Evolutionary conservation across 805 yeast genomes (phyloP).

Genomic region (Schwanniomyces yamadae): DNA sequence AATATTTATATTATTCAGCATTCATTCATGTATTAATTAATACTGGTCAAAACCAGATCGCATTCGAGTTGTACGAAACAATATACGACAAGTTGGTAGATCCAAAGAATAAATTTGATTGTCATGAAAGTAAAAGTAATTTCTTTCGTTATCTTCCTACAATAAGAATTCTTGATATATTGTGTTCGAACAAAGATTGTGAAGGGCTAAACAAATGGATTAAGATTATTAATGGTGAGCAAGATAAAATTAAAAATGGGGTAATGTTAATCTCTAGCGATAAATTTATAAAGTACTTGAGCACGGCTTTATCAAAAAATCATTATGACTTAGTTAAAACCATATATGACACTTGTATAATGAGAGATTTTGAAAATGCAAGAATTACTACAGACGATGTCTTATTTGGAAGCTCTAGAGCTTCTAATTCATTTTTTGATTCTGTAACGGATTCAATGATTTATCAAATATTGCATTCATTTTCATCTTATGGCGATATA

Average conservation of each 20-base stretch:
- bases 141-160: conserved; percentile 16
- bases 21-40: conserved; percentile 22
- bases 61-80: conserved; percentile 17
- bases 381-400: conserved; percentile 24
- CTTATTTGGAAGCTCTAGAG: conserved; percentile 14
- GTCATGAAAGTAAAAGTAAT: not conserved
- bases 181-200: conserved; percentile 21
- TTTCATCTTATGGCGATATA: conserved; percentile 39
- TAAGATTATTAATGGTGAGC: conserved; percentile 7
- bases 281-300: conserved; percentile 24
- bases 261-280: conserved; percentile 5
- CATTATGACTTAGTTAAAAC: conserved; percentile 27
- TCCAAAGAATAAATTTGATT: not conserved
- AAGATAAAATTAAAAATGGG: not conserved
- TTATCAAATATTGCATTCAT: conserved; percentile 26
- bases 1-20: conserved; percentile 20
- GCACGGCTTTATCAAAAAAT: conserved; percentile 21
- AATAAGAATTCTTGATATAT: conserved; percentile 12
- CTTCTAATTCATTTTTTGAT: conserved; percentile 8
- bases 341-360: conserved; percentile 28
- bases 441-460: conserved; percentile 24
- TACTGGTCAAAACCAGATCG: conserved; percentile 21
- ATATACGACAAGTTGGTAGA: conserved; percentile 3
- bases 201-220: conserved; percentile 17
- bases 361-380: conserved; percentile 24